Percentiles rank a stretch among this genome's conserved stretches.
phyloP scores from a whole-genome alignment of 768 basidiomycete species.

The Tylopilus vinaceipallidus region DNA sequence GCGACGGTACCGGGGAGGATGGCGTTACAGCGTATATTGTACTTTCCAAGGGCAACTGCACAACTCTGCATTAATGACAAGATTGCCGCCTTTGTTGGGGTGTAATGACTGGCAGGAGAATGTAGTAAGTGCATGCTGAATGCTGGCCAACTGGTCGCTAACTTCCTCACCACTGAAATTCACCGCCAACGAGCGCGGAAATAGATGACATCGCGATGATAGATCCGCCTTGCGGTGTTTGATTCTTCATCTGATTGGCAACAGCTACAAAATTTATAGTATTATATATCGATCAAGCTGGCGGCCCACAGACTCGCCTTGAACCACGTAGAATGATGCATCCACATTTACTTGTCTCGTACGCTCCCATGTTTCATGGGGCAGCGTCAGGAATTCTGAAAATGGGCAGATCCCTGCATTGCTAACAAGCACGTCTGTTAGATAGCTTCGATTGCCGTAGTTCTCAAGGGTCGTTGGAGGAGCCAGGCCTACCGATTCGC shows the following conservation, averaged over 20 bases:
- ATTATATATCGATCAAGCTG: background rate
- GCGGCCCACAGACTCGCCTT: constrained; percentile 39
- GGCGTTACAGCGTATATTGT: background rate
- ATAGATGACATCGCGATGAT: constrained; percentile 66
- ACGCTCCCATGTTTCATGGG: constrained; percentile 43
- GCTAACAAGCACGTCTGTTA: constrained; percentile 47
- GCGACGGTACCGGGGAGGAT: background rate
- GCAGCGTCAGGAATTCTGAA: constrained; percentile 65
- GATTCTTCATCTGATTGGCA: constrained; percentile 54
- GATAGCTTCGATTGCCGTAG: background rate
- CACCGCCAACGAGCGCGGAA: constrained; percentile 39
- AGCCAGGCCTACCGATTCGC: background rate
- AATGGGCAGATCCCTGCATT: constrained; percentile 76
- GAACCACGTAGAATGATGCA: constrained; percentile 69
- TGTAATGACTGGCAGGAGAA: background rate
- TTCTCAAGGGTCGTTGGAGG: background rate
- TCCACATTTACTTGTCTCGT: constrained; percentile 64
- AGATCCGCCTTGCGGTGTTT: constrained; percentile 66
- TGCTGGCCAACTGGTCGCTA: background rate
- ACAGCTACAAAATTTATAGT: constrained; percentile 42
- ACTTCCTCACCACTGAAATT: background rate
- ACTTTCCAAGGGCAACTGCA: background rate
- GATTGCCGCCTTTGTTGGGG: background rate
- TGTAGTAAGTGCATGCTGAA: background rate
- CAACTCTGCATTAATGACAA: background rate